These are phyloP conservation scores for Haberlea rhodopensis DNA, from an alignment of 257 asterid species.

Conservation along the genomic window DNA sequence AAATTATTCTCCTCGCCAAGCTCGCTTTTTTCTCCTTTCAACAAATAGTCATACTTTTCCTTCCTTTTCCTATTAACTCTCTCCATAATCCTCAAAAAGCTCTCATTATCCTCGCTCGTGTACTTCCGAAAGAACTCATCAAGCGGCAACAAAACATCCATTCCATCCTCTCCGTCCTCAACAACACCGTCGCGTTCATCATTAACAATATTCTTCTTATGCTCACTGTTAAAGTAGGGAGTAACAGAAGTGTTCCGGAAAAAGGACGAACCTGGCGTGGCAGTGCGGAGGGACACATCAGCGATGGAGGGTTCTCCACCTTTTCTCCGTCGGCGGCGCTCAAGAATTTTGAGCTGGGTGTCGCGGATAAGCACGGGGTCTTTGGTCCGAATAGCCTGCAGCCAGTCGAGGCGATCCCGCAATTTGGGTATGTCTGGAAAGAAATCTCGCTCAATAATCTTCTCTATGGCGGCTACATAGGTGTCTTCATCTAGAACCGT, in stretches of 20 bases:
- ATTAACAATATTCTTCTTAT: slow-evolving; percentile 19
- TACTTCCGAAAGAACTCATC: slow-evolving; percentile 77
- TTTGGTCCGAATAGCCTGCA: slow-evolving; percentile 68
- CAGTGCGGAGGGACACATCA: slow-evolving; percentile 37
- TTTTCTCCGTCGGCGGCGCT: slow-evolving; percentile 68
- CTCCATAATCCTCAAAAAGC: slow-evolving; percentile 64
- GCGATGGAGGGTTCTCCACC: slow-evolving; percentile 24
- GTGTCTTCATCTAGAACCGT: slow-evolving; percentile 78
- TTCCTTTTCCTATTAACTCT: slow-evolving; percentile 68
- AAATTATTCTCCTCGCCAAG: slow-evolving; percentile 35
- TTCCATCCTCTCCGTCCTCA: slow-evolving; percentile 37
- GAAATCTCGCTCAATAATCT: slow-evolving; percentile 90
- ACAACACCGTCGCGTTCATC: slow-evolving; percentile 28
- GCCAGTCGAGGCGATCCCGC: slow-evolving; percentile 94
- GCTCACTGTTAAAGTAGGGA: slow-evolving; percentile 42
- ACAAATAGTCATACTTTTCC: slow-evolving; percentile 70
- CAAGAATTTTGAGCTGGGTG: slow-evolving; percentile 86
- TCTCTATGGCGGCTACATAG: slow-evolving; percentile 85
- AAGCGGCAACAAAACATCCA: slow-evolving; percentile 53
- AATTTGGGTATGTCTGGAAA: slow-evolving; percentile 93
- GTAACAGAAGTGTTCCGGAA: slow-evolving; percentile 65
- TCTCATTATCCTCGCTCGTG: slow-evolving; percentile 95
- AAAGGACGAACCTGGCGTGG: slow-evolving; percentile 72
- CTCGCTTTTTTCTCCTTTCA: slow-evolving; percentile 48
- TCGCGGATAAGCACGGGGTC: slow-evolving; percentile 90